Conservation (phyloP, 2,329 filamentous ascomycete genomes). For the Colletotrichum limetticola region DNA sequence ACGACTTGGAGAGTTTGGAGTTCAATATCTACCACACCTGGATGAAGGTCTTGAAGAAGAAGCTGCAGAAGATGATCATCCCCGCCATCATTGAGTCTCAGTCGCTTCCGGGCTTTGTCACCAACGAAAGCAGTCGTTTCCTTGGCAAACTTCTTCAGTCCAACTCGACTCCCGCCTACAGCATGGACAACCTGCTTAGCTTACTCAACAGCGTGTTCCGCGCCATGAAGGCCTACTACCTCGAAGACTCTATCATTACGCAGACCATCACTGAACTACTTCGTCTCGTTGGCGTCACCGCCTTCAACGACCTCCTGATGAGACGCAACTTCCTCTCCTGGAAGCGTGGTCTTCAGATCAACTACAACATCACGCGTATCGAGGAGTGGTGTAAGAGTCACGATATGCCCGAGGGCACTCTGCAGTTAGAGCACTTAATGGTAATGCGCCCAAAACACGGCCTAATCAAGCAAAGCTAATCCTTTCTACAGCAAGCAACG, state of each 20-base stretch:
- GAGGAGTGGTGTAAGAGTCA: conserved; percentile 99
- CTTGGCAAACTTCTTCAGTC: conserved; percentile 94
- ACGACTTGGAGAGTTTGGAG: conserved; percentile 96
- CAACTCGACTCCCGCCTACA: conserved; percentile 93
- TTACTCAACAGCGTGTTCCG: conserved; percentile 97
- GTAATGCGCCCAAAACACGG: conserved; percentile 55
- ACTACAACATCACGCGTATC: conserved; percentile 99
- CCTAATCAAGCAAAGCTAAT: conserved; percentile 35
- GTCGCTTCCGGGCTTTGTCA: conserved; percentile 97
- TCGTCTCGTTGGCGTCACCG: conserved; percentile 92
- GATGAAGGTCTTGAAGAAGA: conserved; percentile 99
- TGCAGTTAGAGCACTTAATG: conserved; percentile 98
- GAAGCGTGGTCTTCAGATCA: conserved; percentile 99
- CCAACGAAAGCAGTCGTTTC: conserved; percentile 98
- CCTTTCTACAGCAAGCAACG: conserved; percentile 80
- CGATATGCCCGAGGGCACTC: conserved; percentile 97
- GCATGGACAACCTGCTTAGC: conserved; percentile 98
- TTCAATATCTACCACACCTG: conserved; percentile 99
- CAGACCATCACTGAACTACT: conserved; percentile 96
- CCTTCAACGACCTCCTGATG: conserved; percentile 98
- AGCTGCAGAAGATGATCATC: conserved; percentile 99
- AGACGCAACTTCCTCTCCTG: conserved; percentile 97
- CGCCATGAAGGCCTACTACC: conserved; percentile 98
- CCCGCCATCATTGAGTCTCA: conserved; percentile 99
- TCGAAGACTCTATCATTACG: conserved; percentile 95